Evolutionary conservation across 192 early-diverging fungal species (phyloP).

Genomic region (Rhizoclosmatium globosum): DNA sequence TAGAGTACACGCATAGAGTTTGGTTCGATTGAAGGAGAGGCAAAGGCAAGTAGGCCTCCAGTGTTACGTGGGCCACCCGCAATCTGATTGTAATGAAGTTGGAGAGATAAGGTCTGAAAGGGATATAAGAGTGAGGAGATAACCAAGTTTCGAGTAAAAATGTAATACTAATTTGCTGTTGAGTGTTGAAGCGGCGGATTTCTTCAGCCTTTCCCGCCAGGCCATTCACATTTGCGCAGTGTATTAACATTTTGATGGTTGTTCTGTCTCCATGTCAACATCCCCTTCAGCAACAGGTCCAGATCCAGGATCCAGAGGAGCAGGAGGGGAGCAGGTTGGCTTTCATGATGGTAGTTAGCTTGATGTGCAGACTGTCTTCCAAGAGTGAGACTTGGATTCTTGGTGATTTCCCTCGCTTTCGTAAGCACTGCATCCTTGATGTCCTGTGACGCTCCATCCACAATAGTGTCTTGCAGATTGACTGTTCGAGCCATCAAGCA

Average conservation of each 20-base stretch:
- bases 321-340: no score
- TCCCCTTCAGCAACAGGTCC: no score
- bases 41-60: background rate
- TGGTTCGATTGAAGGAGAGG: background rate
- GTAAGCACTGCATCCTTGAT: background rate
- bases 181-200: background rate
- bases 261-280: no score
- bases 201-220: constrained; percentile 4
- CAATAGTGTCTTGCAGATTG: background rate
- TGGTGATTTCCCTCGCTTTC: background rate
- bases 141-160: constrained; percentile 7
- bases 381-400: no score
- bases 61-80: background rate
- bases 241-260: background rate
- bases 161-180: background rate
- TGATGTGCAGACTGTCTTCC: no score
- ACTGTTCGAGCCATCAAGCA: background rate
- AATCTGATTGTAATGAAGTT: background rate
- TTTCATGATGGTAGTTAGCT: no score
- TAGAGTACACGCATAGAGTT: no score
- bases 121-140: background rate
- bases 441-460: background rate
- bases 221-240: background rate
- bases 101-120: constrained; percentile 6
- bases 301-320: no score